Base-by-base conservation (phyloP, 108 stramenopile species). In the Pseudonitzschia multistriata region DNA sequence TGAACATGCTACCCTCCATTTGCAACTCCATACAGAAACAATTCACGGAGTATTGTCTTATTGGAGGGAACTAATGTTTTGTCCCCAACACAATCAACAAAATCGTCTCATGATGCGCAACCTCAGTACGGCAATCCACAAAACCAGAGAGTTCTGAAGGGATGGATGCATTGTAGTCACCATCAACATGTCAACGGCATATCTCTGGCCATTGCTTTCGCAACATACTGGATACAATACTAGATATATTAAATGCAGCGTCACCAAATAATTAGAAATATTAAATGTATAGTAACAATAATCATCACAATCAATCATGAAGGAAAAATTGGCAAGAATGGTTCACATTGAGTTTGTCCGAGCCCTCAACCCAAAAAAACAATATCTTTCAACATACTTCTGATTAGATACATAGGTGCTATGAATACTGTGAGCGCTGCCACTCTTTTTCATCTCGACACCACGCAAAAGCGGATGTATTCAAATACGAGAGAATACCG, bases 61-160 rank as follows among this genome's bases (percentile, higher is more conserved):
- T 35, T 35, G 29, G 34, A 59, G 57, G 19, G 5, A 35, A 33
- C 29, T 55, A 3, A 55, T 55, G 0, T 14, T 45, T 45, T 45
- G 13, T 5, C 42, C 42, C 2, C 15, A 13, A 45, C 11, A 17
- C 13, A 45, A 45, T 17, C 42, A 19, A 19, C 22, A 55, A 25
- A 55, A 55, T 55, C 27, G 22, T 4, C 5, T 30, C 29, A 55
- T 53, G 54, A 55, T 55, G 54, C 54, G 54, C 54, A 28, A 55
- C 27, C n/a, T 28, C 42, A 45, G 42, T 45, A 17, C 17, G 13
- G 42, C 42, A 13, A 8, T 2, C 15, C 15, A 45, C 8, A 13
- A 8, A 8, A n/a, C n/a, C 40, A 10, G 40, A 42, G 40, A 42
- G 13, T 10, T 42, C 40, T 42, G 22, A 52, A 19, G 50, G 50